phyloP scores from a whole-genome alignment of 2,329 filamentous ascomycete species.

The Talaromyces atroroseus region DNA sequence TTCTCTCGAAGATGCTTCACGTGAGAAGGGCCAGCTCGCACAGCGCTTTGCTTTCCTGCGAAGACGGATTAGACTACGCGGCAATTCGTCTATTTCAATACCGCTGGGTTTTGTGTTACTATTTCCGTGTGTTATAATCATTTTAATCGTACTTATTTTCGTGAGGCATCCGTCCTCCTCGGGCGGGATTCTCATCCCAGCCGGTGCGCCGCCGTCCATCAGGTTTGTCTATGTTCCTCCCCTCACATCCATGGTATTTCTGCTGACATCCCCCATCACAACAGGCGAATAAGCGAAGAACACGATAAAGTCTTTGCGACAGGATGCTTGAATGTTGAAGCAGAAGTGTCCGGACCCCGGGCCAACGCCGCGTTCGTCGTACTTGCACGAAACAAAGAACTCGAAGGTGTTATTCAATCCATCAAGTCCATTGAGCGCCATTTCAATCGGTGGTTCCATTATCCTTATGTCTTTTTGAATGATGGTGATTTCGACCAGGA shows the following conservation, averaged over 20 bases:
- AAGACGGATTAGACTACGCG: slow-evolving; percentile 78
- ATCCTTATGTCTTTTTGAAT: slow-evolving; percentile 97
- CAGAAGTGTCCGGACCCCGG: slow-evolving; percentile 65
- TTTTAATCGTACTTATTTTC: slow-evolving; percentile 85
- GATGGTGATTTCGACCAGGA: slow-evolving; percentile 94
- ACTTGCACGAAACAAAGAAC: slow-evolving; percentile 88
- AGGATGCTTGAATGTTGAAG: slow-evolving; percentile 71
- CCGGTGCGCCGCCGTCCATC: slow-evolving; percentile 81
- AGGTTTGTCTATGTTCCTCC: slow-evolving; percentile 55
- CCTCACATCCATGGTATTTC: background rate
- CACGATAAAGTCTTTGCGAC: slow-evolving; percentile 94
- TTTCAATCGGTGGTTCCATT: slow-evolving; percentile 98
- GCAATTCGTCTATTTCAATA: slow-evolving; percentile 87
- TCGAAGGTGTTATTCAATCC: slow-evolving; percentile 93
- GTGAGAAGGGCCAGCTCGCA: slow-evolving; percentile 36
- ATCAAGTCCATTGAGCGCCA: slow-evolving; percentile 97
- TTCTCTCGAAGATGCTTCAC: slow-evolving; percentile 40
- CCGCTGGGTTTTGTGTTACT: slow-evolving; percentile 87
- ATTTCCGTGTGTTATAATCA: slow-evolving; percentile 85
- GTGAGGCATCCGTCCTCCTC: slow-evolving; percentile 79
- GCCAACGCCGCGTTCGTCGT: slow-evolving; percentile 96
- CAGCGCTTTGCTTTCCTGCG: slow-evolving; percentile 72
- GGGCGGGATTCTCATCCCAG: slow-evolving; percentile 78
- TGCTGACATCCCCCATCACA: background rate
- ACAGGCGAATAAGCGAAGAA: slow-evolving; percentile 91